phyloP scores from a whole-genome alignment of 441 rosid species.

The Gossypium aridum region DNA sequence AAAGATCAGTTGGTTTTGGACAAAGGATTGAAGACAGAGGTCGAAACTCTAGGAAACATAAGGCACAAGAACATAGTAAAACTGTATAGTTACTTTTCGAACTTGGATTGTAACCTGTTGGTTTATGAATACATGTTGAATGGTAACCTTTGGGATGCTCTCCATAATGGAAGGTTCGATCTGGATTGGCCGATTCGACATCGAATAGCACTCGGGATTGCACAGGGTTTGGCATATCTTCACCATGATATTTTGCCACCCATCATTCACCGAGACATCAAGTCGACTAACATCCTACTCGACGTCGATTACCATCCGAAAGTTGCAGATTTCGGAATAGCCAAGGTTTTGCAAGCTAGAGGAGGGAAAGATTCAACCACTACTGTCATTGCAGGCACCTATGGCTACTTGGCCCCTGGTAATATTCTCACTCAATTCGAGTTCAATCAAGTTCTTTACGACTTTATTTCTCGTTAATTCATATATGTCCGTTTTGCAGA shows the following conservation, averaged over 20 bases:
- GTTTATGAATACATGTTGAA: conserved; percentile 91
- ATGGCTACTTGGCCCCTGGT: conserved; percentile 96
- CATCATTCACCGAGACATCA: conserved; percentile 87
- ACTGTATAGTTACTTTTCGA: conserved; percentile 69
- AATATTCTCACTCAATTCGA: conserved; percentile 10
- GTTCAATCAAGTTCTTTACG: neutral
- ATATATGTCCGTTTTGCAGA: conserved; percentile 37
- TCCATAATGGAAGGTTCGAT: conserved; percentile 51
- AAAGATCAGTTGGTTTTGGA: conserved; percentile 44
- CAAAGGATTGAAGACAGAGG: conserved; percentile 73
- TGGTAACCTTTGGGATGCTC: conserved; percentile 87
- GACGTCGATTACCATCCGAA: conserved; percentile 72
- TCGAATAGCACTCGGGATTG: conserved; percentile 80
- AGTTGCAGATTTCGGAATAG: conserved; percentile 92
- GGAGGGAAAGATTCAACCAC: conserved; percentile 87
- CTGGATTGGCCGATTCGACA: conserved; percentile 87
- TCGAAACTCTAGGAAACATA: conserved; percentile 75
- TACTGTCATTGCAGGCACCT: conserved; percentile 89
- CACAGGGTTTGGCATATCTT: conserved; percentile 90
- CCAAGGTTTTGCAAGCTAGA: conserved; percentile 85
- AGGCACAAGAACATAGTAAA: conserved; percentile 94
- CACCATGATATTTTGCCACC: conserved; percentile 77
- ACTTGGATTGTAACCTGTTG: conserved; percentile 54
- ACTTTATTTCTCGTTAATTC: neutral
- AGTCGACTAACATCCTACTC: conserved; percentile 76